Conservation (phyloP, 2,329 filamentous ascomycete species). For the Fusarium liriodendri region DNA sequence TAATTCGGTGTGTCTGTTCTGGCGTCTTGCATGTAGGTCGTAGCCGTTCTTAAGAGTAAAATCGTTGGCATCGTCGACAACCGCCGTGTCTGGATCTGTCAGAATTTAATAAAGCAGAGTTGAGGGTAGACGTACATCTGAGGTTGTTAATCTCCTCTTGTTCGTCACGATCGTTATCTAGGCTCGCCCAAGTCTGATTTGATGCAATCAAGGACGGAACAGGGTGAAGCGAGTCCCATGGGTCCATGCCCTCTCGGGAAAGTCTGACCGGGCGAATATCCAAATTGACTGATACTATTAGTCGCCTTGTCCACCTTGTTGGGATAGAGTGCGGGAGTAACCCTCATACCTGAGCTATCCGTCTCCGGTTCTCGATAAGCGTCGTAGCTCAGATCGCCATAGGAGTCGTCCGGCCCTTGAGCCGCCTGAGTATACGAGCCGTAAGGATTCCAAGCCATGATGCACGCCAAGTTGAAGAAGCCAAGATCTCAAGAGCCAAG, state of each 20-base stretch:
- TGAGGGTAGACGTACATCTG: neutral
- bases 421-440: neutral
- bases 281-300: neutral
- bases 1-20: constrained; percentile 73
- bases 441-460: neutral
- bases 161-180: neutral
- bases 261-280: neutral
- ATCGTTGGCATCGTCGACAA: neutral
- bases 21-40: neutral
- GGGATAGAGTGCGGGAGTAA: neutral
- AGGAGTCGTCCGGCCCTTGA: neutral
- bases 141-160: neutral
- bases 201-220: neutral
- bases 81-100: neutral
- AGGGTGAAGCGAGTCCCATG: neutral
- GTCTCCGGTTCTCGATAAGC: neutral
- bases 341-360: neutral
- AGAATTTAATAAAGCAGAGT: neutral
- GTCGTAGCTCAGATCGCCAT: neutral
- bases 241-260: neutral
- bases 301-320: too few relatives aligned
- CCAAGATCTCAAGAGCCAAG: neutral
- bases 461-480: neutral
- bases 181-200: neutral
- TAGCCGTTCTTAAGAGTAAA: neutral